A percentile compares a stretch with the other conserved stretches of the same genome.
These are phyloP conservation scores for Pichia sp. DNA, from an alignment of 1,139 yeast genomes.

Conservation along the genomic window DNA sequence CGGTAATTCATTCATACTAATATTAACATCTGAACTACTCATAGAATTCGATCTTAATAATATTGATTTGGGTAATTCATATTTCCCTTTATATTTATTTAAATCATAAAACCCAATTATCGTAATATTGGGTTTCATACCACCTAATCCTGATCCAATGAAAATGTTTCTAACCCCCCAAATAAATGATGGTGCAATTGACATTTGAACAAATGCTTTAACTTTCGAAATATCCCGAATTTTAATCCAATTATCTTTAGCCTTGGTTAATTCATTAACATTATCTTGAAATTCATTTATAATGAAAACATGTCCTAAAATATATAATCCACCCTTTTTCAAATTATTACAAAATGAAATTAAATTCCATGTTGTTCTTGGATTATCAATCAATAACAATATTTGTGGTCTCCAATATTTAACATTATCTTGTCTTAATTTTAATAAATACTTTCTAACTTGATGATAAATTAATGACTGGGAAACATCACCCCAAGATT, in stretches of 20 bases:
- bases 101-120: constrained; percentile 82
- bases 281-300: constrained; percentile 46
- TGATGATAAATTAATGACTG: constrained; percentile 92
- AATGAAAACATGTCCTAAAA: constrained; percentile 84
- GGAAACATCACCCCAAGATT: constrained; percentile 96
- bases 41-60: background rate
- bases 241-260: constrained; percentile 75
- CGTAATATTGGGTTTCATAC: constrained; percentile 94
- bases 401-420: constrained; percentile 98
- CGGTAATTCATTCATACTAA: constrained; percentile 44
- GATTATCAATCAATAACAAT: constrained; percentile 78
- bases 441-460: constrained; percentile 78
- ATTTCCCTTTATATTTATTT: constrained; percentile 17
- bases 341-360: constrained; percentile 91
- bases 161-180: constrained; percentile 97
- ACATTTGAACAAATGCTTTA: constrained; percentile 91
- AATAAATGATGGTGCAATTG: constrained; percentile 76
- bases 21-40: constrained; percentile 12
- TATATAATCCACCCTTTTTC: constrained; percentile 90
- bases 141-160: constrained; percentile 90
- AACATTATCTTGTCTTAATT: constrained; percentile 84
- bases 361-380: constrained; percentile 83
- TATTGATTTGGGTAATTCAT: constrained; percentile 16
- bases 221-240: constrained; percentile 69
- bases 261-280: constrained; percentile 61